Percentiles rank a stretch among this genome's conserved stretches.
These are phyloP conservation scores for Aspergillus proliferans DNA, from an alignment of 2,329 filamentous ascomycete genomes.

Conservation along the genomic window DNA sequence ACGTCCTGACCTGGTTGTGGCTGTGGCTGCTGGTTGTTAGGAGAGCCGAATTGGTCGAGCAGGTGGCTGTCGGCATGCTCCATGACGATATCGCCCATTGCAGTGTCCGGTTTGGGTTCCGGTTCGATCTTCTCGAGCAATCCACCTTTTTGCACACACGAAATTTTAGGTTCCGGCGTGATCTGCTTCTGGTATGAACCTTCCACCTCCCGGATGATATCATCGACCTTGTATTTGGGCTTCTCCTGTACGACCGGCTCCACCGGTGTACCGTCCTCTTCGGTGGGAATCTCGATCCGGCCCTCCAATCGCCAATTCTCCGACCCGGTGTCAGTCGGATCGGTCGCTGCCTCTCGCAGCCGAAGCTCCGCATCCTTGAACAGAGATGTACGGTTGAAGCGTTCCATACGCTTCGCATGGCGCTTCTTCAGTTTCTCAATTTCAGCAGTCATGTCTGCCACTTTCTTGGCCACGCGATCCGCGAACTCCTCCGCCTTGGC, in stretches of 20 bases:
- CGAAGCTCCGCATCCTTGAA: conserved; percentile 70
- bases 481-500: conserved; percentile 80
- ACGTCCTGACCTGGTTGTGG: conserved; percentile 18
- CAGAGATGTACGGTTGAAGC: conserved; percentile 63
- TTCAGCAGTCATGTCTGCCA: conserved; percentile 68
- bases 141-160: conserved; percentile 72
- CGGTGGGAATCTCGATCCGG: conserved; percentile 25
- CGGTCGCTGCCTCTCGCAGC: conserved; percentile 59
- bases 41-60: conserved; percentile 39
- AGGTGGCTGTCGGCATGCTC: conserved; percentile 25
- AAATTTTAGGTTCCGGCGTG: conserved; percentile 57
- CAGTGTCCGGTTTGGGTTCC: conserved; percentile 28
- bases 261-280: conserved; percentile 30
- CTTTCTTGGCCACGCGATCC: conserved; percentile 65
- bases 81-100: conserved; percentile 30
- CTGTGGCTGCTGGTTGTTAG: conserved; percentile 41
- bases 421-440: conserved; percentile 77
- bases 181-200: conserved; percentile 61
- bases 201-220: conserved; percentile 71
- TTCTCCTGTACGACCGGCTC: conserved; percentile 36
- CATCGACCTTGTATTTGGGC: conserved; percentile 51
- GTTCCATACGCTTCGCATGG: conserved; percentile 69
- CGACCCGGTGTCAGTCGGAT: conserved; percentile 47
- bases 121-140: conserved; percentile 52
- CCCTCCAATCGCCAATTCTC: conserved; percentile 62